Conservation (phyloP, 1,139 yeast genomes). For the Zhuliangozyma blackwelliae region DNA sequence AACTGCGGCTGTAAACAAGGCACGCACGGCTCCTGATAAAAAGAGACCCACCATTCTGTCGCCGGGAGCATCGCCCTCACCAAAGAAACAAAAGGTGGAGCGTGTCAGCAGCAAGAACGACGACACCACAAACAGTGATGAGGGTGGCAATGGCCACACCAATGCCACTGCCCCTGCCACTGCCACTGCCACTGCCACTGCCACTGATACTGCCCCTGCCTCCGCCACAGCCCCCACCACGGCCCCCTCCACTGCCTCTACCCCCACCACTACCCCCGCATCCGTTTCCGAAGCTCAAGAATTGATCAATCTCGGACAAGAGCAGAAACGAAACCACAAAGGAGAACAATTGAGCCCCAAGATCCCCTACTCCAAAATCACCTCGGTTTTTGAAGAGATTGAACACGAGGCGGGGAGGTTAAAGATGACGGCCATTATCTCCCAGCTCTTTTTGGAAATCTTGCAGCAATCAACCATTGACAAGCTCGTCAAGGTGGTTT, state of each 20-base stretch:
- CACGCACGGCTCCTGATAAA: constrained; percentile 2
- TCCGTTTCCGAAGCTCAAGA: constrained; percentile 18
- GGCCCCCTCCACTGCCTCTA: constrained; percentile 1
- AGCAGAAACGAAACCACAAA: constrained; percentile 16
- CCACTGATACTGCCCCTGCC: background rate
- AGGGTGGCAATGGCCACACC: too few species aligned
- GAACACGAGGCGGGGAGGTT: constrained; percentile 79
- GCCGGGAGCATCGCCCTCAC: background rate
- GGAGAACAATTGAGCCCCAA: constrained; percentile 14
- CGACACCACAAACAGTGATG: too few species aligned
- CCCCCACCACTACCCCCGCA: background rate
- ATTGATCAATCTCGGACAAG: constrained; percentile 19
- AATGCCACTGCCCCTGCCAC: background rate
- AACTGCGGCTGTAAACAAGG: constrained; percentile 1
- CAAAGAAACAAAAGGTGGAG: background rate
- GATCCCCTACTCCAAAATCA: constrained; percentile 60
- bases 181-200: background rate
- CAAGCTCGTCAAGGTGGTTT: constrained; percentile 66
- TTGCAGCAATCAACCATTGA: constrained; percentile 51
- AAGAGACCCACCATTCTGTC: background rate
- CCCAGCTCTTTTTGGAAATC: constrained; percentile 65
- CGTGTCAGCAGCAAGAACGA: too few species aligned
- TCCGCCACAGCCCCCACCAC: background rate
- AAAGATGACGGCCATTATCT: constrained; percentile 69
- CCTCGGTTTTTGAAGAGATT: constrained; percentile 67